These are phyloP conservation scores for Geranium brycei DNA, from an alignment of 345 rosid genomes.

Conservation along the genomic window DNA sequence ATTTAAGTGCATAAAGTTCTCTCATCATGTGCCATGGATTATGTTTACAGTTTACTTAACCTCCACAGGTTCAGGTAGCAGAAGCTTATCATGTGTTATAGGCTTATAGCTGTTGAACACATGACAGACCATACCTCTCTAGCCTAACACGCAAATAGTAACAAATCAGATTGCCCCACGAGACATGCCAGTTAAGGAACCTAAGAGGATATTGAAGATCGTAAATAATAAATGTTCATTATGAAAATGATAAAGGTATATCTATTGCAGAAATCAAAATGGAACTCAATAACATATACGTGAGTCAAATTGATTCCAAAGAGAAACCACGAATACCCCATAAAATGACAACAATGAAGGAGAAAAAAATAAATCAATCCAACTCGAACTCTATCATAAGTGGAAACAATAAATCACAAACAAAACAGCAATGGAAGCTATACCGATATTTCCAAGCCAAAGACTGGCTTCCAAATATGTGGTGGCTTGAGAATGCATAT, in stretches of 20 bases:
- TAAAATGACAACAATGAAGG: not conserved
- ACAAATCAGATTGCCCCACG: not conserved
- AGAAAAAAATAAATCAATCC: not conserved
- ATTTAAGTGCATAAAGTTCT: not conserved
- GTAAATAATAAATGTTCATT: not conserved
- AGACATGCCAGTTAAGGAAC: not conserved
- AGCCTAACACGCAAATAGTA: not conserved
- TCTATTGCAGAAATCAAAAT: not conserved
- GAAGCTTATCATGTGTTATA: too few species aligned
- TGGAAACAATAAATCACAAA: too few species aligned
- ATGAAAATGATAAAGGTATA: too few species aligned
- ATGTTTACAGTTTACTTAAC: too few species aligned
- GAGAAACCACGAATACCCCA: not conserved
- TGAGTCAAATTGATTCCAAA: not conserved
- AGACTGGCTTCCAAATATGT: too few species aligned
- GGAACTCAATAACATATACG: not conserved
- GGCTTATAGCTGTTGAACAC: too few species aligned
- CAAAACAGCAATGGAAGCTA: not conserved
- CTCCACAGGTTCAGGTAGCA: too few species aligned
- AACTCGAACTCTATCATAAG: too few species aligned
- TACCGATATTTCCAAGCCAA: not conserved
- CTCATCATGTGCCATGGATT: not conserved
- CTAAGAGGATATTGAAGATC: not conserved
- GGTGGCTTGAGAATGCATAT: too few species aligned
- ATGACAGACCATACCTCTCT: not conserved